These are phyloP conservation scores for Coemansia sp. DNA, from an alignment of 192 early-diverging fungal genomes.

Conservation along the genomic window DNA sequence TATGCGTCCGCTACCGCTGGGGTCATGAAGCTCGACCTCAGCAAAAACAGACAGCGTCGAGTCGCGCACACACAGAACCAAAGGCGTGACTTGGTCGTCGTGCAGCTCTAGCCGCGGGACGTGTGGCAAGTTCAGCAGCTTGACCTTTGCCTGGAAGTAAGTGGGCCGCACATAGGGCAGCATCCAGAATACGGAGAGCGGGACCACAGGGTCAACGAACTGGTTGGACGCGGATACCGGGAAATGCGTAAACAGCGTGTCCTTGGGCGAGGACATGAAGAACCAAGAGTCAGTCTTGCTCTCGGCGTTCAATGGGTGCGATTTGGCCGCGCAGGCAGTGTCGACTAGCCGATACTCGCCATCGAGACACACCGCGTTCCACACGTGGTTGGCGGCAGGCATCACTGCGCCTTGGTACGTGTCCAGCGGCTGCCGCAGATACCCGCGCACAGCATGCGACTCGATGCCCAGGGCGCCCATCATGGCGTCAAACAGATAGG, in stretches of 20 bases:
- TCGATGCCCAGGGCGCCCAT: conserved; percentile 51
- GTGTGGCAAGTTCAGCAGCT: conserved; percentile 51
- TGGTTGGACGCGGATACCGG: conserved; percentile 34
- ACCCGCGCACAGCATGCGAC: conserved; percentile 48
- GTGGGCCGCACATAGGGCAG: conserved; percentile 53
- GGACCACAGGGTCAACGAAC: conserved; percentile 51
- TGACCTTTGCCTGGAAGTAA: conserved; percentile 45
- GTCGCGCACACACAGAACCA: conserved; percentile 50
- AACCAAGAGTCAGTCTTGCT: conserved; percentile 45
- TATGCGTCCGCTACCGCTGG: conserved; percentile 50
- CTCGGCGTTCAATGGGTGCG: conserved; percentile 46
- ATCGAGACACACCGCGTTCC: conserved; percentile 54
- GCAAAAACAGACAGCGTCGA: conserved; percentile 48
- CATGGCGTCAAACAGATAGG: conserved; percentile 53
- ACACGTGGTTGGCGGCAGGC: conserved; percentile 55
- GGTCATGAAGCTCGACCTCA: conserved; percentile 55
- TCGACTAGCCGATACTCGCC: conserved; percentile 55
- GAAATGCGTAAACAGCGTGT: conserved; percentile 53
- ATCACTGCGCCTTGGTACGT: conserved; percentile 41
- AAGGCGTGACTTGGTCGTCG: conserved; percentile 46
- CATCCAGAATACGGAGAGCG: conserved; percentile 54
- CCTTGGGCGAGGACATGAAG: conserved; percentile 52
- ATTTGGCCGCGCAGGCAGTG: conserved; percentile 46
- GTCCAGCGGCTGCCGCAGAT: conserved; percentile 53
- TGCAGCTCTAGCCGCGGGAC: conserved; percentile 40